Evolutionary conservation across 352 stramenopile genomes (phyloP).

Genomic region (Pythium coloratum): DNA sequence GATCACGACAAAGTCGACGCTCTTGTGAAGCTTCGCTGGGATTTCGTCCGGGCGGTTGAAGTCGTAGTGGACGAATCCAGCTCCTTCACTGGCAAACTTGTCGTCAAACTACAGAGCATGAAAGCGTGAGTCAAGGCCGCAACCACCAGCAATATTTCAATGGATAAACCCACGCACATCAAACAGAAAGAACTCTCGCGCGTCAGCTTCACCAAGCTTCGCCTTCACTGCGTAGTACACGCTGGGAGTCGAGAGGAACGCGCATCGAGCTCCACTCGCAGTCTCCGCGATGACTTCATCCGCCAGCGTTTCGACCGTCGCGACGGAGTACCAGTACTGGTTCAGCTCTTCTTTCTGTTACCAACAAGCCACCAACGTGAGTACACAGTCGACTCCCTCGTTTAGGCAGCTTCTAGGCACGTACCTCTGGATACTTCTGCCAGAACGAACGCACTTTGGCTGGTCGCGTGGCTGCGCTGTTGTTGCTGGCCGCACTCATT

Average conservation of each 20-base stretch:
- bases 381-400: not conserved
- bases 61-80: slow-evolving; percentile 87
- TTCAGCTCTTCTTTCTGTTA: slow-evolving; percentile 93
- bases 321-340: slow-evolving; percentile 94
- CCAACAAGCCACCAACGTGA: not conserved
- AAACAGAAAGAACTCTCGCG: slow-evolving; percentile 78
- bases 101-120: slow-evolving; percentile 68
- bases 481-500: slow-evolving; percentile 19
- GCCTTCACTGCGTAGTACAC: slow-evolving; percentile 91
- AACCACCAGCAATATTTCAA: not conserved
- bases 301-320: slow-evolving; percentile 83
- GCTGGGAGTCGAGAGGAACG: slow-evolving; percentile 93
- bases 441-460: slow-evolving; percentile 48
- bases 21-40: slow-evolving; percentile 42
- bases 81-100: slow-evolving; percentile 67
- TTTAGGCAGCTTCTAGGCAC: not conserved
- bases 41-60: slow-evolving; percentile 85
- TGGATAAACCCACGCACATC: slow-evolving; percentile 64
- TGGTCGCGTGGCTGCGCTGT: slow-evolving; percentile 20
- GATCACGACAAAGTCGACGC: slow-evolving; percentile 92
- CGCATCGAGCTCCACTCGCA: slow-evolving; percentile 41
- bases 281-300: slow-evolving; percentile 65
- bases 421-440: slow-evolving; percentile 68
- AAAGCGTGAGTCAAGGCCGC: not conserved
- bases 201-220: slow-evolving; percentile 19